These are phyloP conservation scores for Hypoxylon fragiforme DNA, from an alignment of 495 filamentous ascomycete genomes.

Conservation along the genomic window DNA sequence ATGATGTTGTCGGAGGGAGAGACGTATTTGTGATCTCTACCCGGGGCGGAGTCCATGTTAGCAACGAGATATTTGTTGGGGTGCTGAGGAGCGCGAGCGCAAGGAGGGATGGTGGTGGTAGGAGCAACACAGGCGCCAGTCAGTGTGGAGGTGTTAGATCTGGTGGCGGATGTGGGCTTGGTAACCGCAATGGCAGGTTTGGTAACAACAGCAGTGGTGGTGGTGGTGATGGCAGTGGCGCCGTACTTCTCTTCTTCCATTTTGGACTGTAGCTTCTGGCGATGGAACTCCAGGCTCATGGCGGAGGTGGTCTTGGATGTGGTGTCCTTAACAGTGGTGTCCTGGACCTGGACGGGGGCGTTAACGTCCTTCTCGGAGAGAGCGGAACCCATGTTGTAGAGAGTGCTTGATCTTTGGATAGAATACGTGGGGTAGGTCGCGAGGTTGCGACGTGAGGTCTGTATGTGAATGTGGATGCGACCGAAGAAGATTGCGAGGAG, in stretches of 20 bases:
- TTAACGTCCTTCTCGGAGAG: constrained; percentile 65
- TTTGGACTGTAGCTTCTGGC: constrained; percentile 73
- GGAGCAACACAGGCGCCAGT: too few relatives aligned
- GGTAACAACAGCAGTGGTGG: background rate
- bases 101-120: constrained; percentile 1
- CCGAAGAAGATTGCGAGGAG: background rate
- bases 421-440: background rate
- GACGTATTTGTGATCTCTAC: constrained; percentile 66
- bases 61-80: constrained; percentile 18
- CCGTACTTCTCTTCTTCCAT: constrained; percentile 69
- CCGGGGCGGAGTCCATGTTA: constrained; percentile 14
- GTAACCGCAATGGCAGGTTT: too few relatives aligned
- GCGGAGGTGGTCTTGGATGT: constrained; percentile 47
- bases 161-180: too few relatives aligned
- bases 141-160: too few relatives aligned
- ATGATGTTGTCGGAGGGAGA: constrained; percentile 93
- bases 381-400: constrained; percentile 40
- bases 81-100: constrained; percentile 8
- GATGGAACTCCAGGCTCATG: constrained; percentile 78
- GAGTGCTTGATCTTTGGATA: background rate
- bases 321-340: constrained; percentile 5
- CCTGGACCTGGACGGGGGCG: constrained; percentile 41
- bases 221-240: constrained; percentile 10
- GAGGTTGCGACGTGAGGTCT: background rate
- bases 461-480: background rate